Percentiles rank a stretch among this genome's conserved stretches.
These are phyloP conservation scores for Arachnomyces sp. DNA, from an alignment of 2,329 filamentous ascomycete genomes.

Conservation along the genomic window DNA sequence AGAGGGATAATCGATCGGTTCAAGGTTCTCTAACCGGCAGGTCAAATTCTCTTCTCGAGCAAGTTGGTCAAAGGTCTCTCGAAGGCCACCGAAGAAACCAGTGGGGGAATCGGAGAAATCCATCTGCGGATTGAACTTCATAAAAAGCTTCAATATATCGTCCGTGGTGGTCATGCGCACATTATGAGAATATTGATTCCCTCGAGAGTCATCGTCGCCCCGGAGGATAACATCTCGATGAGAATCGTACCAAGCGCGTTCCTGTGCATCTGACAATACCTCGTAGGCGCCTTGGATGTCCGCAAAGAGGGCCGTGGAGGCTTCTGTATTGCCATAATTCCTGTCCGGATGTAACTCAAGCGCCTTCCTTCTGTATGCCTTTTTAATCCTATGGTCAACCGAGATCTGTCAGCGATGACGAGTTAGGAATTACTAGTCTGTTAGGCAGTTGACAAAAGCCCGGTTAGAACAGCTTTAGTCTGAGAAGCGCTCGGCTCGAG, in stretches of 20 bases:
- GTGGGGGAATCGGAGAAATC: slow-evolving; percentile 71
- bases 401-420: no score
- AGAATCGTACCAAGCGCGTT: slow-evolving; percentile 95
- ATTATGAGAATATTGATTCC: slow-evolving; percentile 57
- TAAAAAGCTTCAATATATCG: slow-evolving; percentile 70
- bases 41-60: slow-evolving; percentile 72
- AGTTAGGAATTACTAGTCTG: background rate
- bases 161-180: slow-evolving; percentile 70
- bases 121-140: slow-evolving; percentile 69
- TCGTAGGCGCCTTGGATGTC: slow-evolving; percentile 92
- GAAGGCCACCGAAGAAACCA: slow-evolving; percentile 78
- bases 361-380: slow-evolving; percentile 82
- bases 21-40: slow-evolving; percentile 58
- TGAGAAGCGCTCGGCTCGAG: background rate
- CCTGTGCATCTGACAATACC: slow-evolving; percentile 90
- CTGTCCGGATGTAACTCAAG: slow-evolving; percentile 92
- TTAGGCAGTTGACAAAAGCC: background rate
- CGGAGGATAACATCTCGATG: slow-evolving; percentile 79
- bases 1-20: slow-evolving; percentile 62
- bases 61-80: slow-evolving; percentile 70
- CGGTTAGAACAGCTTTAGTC: background rate
- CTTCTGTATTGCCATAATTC: slow-evolving; percentile 78
- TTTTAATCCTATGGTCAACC: slow-evolving; percentile 62
- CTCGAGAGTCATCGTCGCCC: slow-evolving; percentile 44
- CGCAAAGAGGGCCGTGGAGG: slow-evolving; percentile 77